phyloP scores from a whole-genome alignment of 2,329 filamentous ascomycete species.

The Penicillium glabrum region DNA sequence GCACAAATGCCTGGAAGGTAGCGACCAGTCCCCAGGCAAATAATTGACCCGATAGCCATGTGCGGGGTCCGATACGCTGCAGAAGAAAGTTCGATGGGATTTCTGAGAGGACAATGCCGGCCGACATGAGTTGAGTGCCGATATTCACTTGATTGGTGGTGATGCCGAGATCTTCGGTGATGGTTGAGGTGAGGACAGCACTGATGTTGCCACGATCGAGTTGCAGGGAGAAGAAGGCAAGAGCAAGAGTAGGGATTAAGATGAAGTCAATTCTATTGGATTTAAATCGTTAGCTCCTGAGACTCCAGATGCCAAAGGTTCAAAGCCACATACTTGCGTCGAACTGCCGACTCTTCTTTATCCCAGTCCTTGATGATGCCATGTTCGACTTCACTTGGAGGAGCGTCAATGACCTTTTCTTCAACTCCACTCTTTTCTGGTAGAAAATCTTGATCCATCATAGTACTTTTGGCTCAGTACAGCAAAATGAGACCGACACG shows the following conservation, averaged over 20 bases:
- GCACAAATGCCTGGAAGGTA: slow-evolving; percentile 56
- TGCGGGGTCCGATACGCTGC: slow-evolving; percentile 52
- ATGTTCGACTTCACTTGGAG: slow-evolving; percentile 10
- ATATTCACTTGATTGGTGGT: slow-evolving; percentile 57
- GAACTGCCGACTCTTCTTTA: slow-evolving; percentile 23
- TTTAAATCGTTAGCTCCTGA: not conserved
- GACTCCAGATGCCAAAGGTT: not conserved
- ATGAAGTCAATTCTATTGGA: slow-evolving; percentile 29
- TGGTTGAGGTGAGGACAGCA: slow-evolving; percentile 54
- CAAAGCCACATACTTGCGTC: slow-evolving; percentile 24
- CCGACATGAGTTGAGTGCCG: slow-evolving; percentile 52
- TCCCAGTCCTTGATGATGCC: slow-evolving; percentile 30
- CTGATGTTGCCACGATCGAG: slow-evolving; percentile 45
- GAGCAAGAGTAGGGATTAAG: slow-evolving; percentile 29
- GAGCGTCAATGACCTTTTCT: slow-evolving; percentile 10
- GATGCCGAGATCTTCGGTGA: slow-evolving; percentile 52
- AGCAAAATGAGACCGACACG: not conserved
- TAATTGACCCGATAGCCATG: slow-evolving; percentile 56
- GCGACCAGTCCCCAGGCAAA: slow-evolving; percentile 56
- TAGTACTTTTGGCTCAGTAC: not conserved
- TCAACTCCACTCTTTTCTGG: slow-evolving; percentile 9
- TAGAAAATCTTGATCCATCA: not conserved
- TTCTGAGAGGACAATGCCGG: slow-evolving; percentile 50
- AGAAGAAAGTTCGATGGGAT: slow-evolving; percentile 57
- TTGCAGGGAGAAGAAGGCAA: slow-evolving; percentile 32